Evolutionary conservation across 352 stramenopile species (phyloP).

Genomic region (Phytophthora podocarpi): DNA sequence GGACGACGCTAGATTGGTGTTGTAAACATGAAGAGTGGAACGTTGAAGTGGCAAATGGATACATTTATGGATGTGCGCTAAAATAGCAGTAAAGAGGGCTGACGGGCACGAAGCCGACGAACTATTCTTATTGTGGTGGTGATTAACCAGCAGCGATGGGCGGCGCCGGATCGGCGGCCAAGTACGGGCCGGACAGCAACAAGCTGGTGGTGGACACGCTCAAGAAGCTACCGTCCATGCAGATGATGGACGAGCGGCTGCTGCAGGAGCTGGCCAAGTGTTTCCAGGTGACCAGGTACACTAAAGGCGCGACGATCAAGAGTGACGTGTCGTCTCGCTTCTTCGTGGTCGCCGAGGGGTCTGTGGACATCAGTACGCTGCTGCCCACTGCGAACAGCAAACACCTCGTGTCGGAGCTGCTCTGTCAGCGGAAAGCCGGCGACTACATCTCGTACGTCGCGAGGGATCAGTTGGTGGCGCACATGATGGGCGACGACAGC

Average conservation of each 20-base stretch:
- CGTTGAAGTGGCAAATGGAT: too few relatives aligned
- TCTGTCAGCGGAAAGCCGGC: slow-evolving; percentile 58
- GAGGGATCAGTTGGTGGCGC: slow-evolving; percentile 49
- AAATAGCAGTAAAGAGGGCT: slow-evolving; percentile 1
- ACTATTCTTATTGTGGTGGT: too few relatives aligned
- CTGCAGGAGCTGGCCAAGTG: slow-evolving; percentile 59
- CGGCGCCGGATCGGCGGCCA: slow-evolving; percentile 9
- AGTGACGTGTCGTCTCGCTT: slow-evolving; percentile 42
- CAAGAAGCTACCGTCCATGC: slow-evolving; percentile 66
- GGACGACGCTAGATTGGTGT: too few relatives aligned
- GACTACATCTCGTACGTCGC: slow-evolving; percentile 67
- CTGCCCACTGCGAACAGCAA: slow-evolving; percentile 47
- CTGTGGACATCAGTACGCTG: slow-evolving; percentile 62
- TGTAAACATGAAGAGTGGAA: not conserved
- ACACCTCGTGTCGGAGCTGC: slow-evolving; percentile 56
- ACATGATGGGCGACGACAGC: slow-evolving; percentile 42
- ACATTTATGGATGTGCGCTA: too few relatives aligned
- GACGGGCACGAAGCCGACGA: too few relatives aligned
- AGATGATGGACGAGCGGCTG: slow-evolving; percentile 63
- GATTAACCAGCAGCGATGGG: slow-evolving; percentile 12
- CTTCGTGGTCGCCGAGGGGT: slow-evolving; percentile 63
- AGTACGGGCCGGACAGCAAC: slow-evolving; percentile 19
- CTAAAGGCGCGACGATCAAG: slow-evolving; percentile 51
- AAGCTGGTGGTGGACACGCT: slow-evolving; percentile 48
- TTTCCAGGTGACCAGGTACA: slow-evolving; percentile 57